Evolutionary conservation across 2,329 filamentous ascomycete genomes (phyloP).

Genomic region (Pseudocercospora crystallina): DNA sequence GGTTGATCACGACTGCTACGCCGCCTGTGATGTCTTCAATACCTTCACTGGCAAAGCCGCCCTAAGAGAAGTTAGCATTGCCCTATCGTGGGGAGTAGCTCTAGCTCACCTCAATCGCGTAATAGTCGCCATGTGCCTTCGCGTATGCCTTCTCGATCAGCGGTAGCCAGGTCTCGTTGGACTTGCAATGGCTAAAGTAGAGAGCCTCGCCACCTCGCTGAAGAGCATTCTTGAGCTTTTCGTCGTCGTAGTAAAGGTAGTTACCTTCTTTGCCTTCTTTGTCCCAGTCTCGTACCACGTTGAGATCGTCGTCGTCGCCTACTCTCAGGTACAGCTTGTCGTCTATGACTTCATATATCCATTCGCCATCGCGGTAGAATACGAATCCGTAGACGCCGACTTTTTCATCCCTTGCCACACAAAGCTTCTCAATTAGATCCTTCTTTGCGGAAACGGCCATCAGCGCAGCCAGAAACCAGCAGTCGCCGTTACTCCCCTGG

Average conservation of each 20-base stretch:
- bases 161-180: conserved; percentile 80
- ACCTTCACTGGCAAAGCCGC: conserved; percentile 67
- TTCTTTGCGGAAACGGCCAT: conserved; percentile 75
- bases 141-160: conserved; percentile 81
- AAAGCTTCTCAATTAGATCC: conserved; percentile 72
- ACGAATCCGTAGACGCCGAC: conserved; percentile 85
- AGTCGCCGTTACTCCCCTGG: conserved; percentile 77
- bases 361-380: conserved; percentile 81
- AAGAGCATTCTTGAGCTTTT: conserved; percentile 47
- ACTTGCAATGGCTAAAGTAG: conserved; percentile 74
- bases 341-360: conserved; percentile 88
- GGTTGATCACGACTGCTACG: conserved; percentile 67
- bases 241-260: conserved; percentile 49
- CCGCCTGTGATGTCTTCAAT: conserved; percentile 61
- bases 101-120: conserved; percentile 67
- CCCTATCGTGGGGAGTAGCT: background rate
- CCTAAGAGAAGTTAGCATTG: conserved; percentile 56
- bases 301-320: conserved; percentile 74
- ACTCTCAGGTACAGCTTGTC: conserved; percentile 85
- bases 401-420: conserved; percentile 68
- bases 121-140: conserved; percentile 80
- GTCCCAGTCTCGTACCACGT: conserved; percentile 37
- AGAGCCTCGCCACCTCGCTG: conserved; percentile 75
- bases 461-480: conserved; percentile 81
- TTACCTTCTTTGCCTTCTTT: conserved; percentile 28